A percentile compares a stretch with the other conserved stretches of the same genome.
These are phyloP conservation scores for Perkinsus olseni DNA, from an alignment of 169 alveolate species.

Conservation along the genomic window DNA sequence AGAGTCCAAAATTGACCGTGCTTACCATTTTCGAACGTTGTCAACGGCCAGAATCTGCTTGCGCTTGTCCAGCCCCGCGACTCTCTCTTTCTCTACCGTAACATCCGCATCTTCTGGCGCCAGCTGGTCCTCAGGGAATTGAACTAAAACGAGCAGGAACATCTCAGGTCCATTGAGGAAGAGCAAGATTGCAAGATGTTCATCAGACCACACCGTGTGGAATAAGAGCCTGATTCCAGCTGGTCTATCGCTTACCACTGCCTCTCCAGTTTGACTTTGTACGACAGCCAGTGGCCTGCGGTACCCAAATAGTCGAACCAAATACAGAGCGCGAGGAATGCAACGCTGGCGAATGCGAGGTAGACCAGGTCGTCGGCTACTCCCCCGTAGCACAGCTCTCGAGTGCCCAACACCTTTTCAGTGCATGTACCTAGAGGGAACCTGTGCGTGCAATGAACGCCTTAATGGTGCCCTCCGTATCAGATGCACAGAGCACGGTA, in stretches of 20 bases:
- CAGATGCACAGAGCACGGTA: no score
- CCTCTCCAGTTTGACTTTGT: not conserved
- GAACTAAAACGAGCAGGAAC: not conserved
- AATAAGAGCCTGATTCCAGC: no score
- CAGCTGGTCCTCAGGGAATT: not conserved
- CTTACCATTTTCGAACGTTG: not conserved
- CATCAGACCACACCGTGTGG: no score
- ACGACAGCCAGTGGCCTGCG: not conserved
- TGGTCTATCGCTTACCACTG: not conserved
- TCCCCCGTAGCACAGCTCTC: not conserved
- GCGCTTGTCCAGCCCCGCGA: not conserved
- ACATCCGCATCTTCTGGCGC: not conserved
- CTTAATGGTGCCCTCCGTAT: no score
- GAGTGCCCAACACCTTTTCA: not conserved
- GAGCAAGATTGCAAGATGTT: not conserved
- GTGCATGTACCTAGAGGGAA: not conserved
- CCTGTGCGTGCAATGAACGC: no score
- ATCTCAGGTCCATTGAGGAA: not conserved
- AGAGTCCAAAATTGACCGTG: not conserved
- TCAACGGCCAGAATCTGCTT: not conserved
- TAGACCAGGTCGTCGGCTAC: not conserved
- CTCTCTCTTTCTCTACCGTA: not conserved
- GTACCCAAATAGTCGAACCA: not conserved
- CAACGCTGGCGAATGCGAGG: not conserved
- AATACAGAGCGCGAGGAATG: not conserved